phyloP scores from a whole-genome alignment of 1,284 basidiomycete genomes.

The Entoloma clypeatum region DNA sequence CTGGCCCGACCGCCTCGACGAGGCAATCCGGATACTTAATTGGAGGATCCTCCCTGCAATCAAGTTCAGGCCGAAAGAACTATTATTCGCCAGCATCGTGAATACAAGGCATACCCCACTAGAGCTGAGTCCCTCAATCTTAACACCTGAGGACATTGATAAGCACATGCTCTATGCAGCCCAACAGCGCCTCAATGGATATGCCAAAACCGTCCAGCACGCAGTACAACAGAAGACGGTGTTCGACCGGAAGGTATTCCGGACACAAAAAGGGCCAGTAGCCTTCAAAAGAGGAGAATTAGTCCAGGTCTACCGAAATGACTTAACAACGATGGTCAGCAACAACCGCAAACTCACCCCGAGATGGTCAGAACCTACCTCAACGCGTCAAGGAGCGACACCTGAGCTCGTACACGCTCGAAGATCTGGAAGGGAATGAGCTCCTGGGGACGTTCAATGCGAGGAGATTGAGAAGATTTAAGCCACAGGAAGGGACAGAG shows the following conservation, averaged over 20 bases:
- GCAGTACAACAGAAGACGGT: slow-evolving; percentile 14
- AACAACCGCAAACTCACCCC: slow-evolving; percentile 21
- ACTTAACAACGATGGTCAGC: slow-evolving; percentile 14
- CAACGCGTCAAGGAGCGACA: slow-evolving; percentile 1
- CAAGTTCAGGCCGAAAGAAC: no score
- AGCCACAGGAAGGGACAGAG: slow-evolving; percentile 11
- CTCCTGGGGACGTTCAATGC: slow-evolving; percentile 17
- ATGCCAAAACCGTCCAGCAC: slow-evolving; percentile 15
- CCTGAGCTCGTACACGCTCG: slow-evolving; percentile 22
- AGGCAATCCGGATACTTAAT: slow-evolving; percentile 26
- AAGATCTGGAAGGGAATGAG: slow-evolving; percentile 13
- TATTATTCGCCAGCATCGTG: slow-evolving; percentile 24
- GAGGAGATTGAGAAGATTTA: slow-evolving; percentile 17
- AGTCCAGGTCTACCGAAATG: slow-evolving; percentile 10
- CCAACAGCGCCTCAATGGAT: slow-evolving; percentile 24
- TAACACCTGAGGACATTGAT: slow-evolving; percentile 3
- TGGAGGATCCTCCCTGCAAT: no score
- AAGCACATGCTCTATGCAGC: slow-evolving; percentile 19
- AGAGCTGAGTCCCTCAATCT: background rate
- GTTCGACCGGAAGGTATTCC: slow-evolving; percentile 15
- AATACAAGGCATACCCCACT: slow-evolving; percentile 22
- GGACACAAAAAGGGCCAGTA: slow-evolving; percentile 1
- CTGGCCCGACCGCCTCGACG: slow-evolving; percentile 30
- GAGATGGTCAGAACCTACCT: slow-evolving; percentile 23
- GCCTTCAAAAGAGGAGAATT: slow-evolving; percentile 4